phyloP scores from a whole-genome alignment of 1,284 basidiomycete species.

The Gomphus bonarii region DNA sequence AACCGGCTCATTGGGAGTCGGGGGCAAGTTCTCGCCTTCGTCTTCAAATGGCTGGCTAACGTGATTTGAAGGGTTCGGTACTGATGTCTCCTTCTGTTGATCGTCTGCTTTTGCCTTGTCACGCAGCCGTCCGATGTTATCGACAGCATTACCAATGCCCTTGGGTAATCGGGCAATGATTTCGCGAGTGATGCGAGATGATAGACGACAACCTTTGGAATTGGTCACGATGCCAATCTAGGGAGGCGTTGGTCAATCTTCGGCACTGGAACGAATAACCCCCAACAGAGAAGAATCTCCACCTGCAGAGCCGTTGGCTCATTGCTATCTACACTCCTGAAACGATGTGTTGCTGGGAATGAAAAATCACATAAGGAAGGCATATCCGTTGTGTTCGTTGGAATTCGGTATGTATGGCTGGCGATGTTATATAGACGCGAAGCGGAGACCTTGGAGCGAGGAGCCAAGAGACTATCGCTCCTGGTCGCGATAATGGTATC shows the following conservation, averaged over 20 bases:
- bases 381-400: conserved; percentile 81
- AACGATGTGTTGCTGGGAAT: conserved; percentile 83
- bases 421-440: conserved; percentile 37
- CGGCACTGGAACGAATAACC: conserved; percentile 1
- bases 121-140: conserved; percentile 66
- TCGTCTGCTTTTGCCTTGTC: conserved; percentile 41
- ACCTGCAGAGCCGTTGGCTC: conserved; percentile 31
- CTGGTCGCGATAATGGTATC: conserved; percentile 44
- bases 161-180: conserved; percentile 69
- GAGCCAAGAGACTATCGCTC: conserved; percentile 21
- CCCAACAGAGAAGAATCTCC: conserved; percentile 8
- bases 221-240: conserved; percentile 90
- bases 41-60: conserved; percentile 32
- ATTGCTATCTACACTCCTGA: conserved; percentile 24
- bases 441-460: conserved; percentile 43
- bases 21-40: conserved; percentile 34
- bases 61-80: background rate
- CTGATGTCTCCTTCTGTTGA: conserved; percentile 15
- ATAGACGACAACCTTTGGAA: conserved; percentile 83
- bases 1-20: conserved; percentile 77
- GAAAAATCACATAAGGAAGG: conserved; percentile 84
- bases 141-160: conserved; percentile 71
- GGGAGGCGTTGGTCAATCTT: conserved; percentile 41
- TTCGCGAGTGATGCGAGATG: conserved; percentile 72
- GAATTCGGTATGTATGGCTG: conserved; percentile 53